phyloP scores from a whole-genome alignment of 345 rosid genomes.

The Lagerstroemia speciosa region DNA sequence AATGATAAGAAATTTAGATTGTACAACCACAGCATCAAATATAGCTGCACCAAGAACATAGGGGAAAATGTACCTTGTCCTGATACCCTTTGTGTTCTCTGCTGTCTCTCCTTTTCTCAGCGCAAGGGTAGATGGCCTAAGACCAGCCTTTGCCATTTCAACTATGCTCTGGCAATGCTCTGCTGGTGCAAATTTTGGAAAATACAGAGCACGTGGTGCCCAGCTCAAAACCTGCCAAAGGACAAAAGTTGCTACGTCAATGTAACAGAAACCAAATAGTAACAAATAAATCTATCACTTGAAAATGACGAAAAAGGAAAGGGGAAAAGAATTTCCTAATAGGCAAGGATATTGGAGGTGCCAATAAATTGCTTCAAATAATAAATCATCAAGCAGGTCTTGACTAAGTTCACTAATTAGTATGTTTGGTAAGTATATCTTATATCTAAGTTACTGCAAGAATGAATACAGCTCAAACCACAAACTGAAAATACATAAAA shows the following conservation, averaged over 20 bases:
- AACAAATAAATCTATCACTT: not conserved
- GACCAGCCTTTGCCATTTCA: conserved; percentile 35
- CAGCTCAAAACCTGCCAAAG: conserved; percentile 57
- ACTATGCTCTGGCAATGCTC: conserved; percentile 50
- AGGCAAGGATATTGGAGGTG: too few species aligned
- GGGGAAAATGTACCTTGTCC: conserved; percentile 47
- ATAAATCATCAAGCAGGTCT: not conserved
- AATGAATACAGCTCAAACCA: not conserved
- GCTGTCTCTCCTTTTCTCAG: conserved; percentile 44
- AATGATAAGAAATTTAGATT: not conserved
- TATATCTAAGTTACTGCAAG: not conserved
- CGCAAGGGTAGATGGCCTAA: conserved; percentile 49
- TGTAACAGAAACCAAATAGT: not conserved
- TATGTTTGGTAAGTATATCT: not conserved
- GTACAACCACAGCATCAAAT: not conserved
- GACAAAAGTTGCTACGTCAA: not conserved
- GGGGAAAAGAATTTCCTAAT: not conserved
- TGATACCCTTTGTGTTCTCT: conserved; percentile 32
- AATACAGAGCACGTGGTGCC: conserved; percentile 54
- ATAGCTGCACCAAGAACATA: not conserved
- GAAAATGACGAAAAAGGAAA: not conserved
- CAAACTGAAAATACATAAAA: not conserved
- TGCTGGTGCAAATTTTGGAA: conserved; percentile 44
- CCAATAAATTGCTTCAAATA: not conserved
- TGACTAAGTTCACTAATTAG: not conserved